These are phyloP conservation scores for Colletotrichum shisoi DNA, from an alignment of 2,329 filamentous ascomycete genomes.

Conservation along the genomic window DNA sequence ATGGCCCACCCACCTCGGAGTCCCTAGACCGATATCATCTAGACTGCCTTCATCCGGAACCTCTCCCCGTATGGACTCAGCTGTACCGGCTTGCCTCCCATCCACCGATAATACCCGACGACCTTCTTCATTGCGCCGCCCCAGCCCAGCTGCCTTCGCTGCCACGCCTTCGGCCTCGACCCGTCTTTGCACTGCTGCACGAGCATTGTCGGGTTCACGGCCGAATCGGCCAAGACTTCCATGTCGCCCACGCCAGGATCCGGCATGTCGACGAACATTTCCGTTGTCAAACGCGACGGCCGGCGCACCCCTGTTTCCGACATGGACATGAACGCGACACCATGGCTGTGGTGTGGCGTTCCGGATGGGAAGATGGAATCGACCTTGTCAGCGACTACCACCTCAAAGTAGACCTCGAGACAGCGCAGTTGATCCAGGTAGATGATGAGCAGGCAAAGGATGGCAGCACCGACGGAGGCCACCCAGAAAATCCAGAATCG, in stretches of 20 bases:
- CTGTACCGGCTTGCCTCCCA: constrained; percentile 33
- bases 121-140: constrained; percentile 55
- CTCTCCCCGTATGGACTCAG: constrained; percentile 31
- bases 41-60: constrained; percentile 34
- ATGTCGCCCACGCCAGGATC: constrained; percentile 32
- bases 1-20: neutral
- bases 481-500: constrained; percentile 62
- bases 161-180: constrained; percentile 50
- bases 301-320: constrained; percentile 9
- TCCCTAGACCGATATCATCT: neutral
- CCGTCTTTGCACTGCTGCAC: constrained; percentile 46
- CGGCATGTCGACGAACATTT: constrained; percentile 39
- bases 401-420: constrained; percentile 58
- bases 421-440: constrained; percentile 59
- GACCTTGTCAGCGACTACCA: constrained; percentile 45
- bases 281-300: constrained; percentile 29
- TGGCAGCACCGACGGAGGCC: constrained; percentile 50
- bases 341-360: neutral
- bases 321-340: constrained; percentile 45
- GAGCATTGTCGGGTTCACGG: constrained; percentile 44
- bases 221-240: constrained; percentile 38
- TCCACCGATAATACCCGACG: constrained; percentile 47
- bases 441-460: constrained; percentile 54
- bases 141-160: constrained; percentile 57
- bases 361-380: constrained; percentile 33